phyloP scores from a whole-genome alignment of 2,329 filamentous ascomycete genomes.

The Chalara sp. region DNA sequence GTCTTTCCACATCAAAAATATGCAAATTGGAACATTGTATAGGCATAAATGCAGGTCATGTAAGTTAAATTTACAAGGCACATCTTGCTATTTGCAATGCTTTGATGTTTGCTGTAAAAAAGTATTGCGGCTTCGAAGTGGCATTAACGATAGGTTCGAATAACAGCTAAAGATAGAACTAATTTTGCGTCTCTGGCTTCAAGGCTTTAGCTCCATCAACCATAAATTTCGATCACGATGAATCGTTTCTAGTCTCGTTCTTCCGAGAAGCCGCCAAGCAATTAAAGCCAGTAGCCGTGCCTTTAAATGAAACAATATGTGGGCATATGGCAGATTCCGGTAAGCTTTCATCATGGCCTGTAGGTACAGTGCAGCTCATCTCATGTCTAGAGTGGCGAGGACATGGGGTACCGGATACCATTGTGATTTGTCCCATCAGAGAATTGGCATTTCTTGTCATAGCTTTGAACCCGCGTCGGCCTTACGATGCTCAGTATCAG shows the following conservation, averaged over 20 bases:
- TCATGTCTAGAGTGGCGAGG: slow-evolving; percentile 64
- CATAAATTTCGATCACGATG: not conserved
- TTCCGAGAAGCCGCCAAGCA: slow-evolving; percentile 71
- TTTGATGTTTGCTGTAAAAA: too few relatives aligned
- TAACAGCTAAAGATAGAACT: not conserved
- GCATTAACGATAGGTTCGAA: too few relatives aligned
- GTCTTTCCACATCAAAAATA: slow-evolving; percentile 51
- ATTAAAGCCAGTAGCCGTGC: slow-evolving; percentile 60
- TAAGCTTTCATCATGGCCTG: too few relatives aligned
- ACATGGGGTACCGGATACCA: slow-evolving; percentile 60
- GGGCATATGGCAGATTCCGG: slow-evolving; percentile 30
- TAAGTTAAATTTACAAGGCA: too few relatives aligned
- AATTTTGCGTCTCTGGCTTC: not conserved
- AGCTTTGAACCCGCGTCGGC: slow-evolving; percentile 70
- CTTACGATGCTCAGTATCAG: slow-evolving; percentile 74
- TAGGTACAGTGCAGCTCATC: slow-evolving; percentile 41
- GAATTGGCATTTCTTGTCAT: slow-evolving; percentile 74
- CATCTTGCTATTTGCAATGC: too few relatives aligned
- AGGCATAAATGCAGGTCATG: slow-evolving; percentile 59
- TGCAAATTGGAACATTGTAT: slow-evolving; percentile 66
- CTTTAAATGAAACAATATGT: slow-evolving; percentile 57
- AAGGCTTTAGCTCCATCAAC: not conserved
- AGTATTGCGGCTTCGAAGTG: too few relatives aligned
- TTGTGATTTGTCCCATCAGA: slow-evolving; percentile 73
- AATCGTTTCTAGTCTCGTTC: slow-evolving; percentile 38